These are phyloP conservation scores for Kandelia obovata DNA, from an alignment of 345 rosid genomes.

Conservation along the genomic window DNA sequence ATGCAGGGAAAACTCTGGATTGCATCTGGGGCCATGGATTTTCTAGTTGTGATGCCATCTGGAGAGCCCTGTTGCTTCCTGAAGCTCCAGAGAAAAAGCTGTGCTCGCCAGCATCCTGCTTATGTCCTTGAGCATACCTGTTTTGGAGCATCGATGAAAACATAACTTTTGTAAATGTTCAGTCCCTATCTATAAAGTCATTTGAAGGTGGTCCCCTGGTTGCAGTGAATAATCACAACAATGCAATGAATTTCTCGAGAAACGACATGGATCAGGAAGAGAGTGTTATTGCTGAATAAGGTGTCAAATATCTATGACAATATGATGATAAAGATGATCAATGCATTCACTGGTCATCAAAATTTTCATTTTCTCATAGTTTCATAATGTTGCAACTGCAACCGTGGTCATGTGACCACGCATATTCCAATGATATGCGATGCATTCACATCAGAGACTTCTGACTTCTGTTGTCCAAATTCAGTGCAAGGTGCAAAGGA, in stretches of 20 bases:
- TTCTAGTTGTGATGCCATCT: conserved; percentile 31
- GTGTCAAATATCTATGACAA: background rate
- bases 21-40: conserved; percentile 45
- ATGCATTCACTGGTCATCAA: background rate
- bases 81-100: conserved; percentile 44
- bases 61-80: conserved; percentile 34
- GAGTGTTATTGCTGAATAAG: background rate
- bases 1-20: conserved; percentile 28
- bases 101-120: conserved; percentile 39
- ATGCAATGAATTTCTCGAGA: background rate
- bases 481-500: background rate
- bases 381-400: background rate
- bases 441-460: background rate
- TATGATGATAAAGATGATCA: background rate
- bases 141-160: conserved; percentile 1
- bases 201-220: background rate
- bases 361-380: background rate
- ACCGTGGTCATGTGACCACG: background rate
- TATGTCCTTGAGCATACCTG: conserved; percentile 48
- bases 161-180: background rate
- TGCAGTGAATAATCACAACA: background rate
- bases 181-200: background rate
- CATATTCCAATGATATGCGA: background rate
- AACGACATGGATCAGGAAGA: background rate
- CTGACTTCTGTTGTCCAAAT: background rate